Base-by-base conservation (phyloP, 148 eudicot genomes). In the Amaranthus palmeri region DNA sequence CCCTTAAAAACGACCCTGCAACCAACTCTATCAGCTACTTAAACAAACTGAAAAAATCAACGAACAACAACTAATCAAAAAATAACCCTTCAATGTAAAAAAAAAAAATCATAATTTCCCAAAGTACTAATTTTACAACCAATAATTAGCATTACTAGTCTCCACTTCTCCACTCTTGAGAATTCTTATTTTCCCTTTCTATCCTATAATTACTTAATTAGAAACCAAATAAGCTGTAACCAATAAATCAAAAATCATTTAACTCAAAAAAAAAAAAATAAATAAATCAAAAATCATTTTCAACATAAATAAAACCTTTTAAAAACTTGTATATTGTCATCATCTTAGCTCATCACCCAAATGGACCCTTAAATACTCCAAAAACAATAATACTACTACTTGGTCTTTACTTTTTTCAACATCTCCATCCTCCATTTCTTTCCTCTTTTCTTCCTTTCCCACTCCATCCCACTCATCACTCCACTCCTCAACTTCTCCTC, bases 401-500 rank as follows among this genome's bases (percentile, higher is more conserved):
- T 25, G 36, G 36, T 0, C 36, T 25, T 0, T 25, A 25, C 36
- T 25, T 25, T 25, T 0, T 25, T 25, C 36, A 57, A 10, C 7
- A 3, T 54, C 14, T 15, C 18, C 47, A 44, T 13, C 15, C 4
- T 5, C 55, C 4, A 10, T 45, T 5, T 65, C 8, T 18, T 9
- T 52, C 70, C 74, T 54, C 13, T 60, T 47, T 73, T 53, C 65
- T 54, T 73, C 47, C 65, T 15, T 25, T 61, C 61, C 45, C 64
- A 49, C 66, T 10, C 43, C 57, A n/a, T 47, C 46, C 40, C 13
- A 11, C 71, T 41, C 51, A 71, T 67, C 43, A 11, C 77, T 48
- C 45, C 63, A 71, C 65, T 11, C 58, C 25, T 52, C 40, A 69
- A 47, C 36, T 53, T 62, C 71, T 45, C 25, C 72, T 50, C 36